These are phyloP conservation scores for Hirsutella rhossiliensis DNA, from an alignment of 2,329 filamentous ascomycete genomes.

Conservation along the genomic window DNA sequence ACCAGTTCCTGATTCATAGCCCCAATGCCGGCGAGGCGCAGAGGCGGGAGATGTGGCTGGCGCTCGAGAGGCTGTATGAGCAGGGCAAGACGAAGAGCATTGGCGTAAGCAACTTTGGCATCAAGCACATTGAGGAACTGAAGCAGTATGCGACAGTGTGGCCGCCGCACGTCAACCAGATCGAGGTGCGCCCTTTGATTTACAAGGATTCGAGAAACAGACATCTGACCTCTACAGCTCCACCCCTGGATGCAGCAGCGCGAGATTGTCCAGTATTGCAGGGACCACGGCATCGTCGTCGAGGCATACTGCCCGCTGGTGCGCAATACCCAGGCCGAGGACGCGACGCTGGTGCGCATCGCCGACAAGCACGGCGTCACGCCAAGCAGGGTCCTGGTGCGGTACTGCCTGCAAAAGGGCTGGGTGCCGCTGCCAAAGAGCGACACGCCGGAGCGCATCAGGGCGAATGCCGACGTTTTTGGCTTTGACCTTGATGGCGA, in stretches of 20 bases:
- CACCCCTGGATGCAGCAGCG: constrained; percentile 53
- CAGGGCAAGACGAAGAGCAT: constrained; percentile 52
- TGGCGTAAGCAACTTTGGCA: constrained; percentile 61
- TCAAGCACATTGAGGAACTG: constrained; percentile 56
- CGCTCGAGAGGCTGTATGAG: constrained; percentile 47
- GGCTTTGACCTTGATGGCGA: constrained; percentile 41
- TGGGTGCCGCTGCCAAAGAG: constrained; percentile 58
- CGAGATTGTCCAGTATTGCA: constrained; percentile 39
- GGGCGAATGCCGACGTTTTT: constrained; percentile 46
- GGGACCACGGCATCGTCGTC: constrained; percentile 57
- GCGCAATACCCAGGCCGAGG: constrained; percentile 24
- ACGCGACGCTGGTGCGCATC: constrained; percentile 42
- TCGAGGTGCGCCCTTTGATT: constrained; percentile 42
- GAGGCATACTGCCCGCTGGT: constrained; percentile 24
- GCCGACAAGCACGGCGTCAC: constrained; percentile 46
- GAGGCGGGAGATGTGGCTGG: constrained; percentile 51
- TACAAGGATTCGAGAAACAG: too few relatives aligned
- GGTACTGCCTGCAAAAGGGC: constrained; percentile 56
- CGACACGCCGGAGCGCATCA: constrained; percentile 45
- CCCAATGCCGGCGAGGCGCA: constrained; percentile 41
- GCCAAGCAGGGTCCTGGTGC: constrained; percentile 51
- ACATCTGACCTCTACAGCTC: constrained; percentile 29
- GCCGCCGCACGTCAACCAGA: constrained; percentile 61
- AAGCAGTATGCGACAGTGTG: constrained; percentile 48
- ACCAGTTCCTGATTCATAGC: constrained; percentile 60